Evolutionary conservation across 164 flowering plant genomes (phyloP), one percentile per base, ranked within the genome.

Genomic region (Sextonia rubra): DNA sequence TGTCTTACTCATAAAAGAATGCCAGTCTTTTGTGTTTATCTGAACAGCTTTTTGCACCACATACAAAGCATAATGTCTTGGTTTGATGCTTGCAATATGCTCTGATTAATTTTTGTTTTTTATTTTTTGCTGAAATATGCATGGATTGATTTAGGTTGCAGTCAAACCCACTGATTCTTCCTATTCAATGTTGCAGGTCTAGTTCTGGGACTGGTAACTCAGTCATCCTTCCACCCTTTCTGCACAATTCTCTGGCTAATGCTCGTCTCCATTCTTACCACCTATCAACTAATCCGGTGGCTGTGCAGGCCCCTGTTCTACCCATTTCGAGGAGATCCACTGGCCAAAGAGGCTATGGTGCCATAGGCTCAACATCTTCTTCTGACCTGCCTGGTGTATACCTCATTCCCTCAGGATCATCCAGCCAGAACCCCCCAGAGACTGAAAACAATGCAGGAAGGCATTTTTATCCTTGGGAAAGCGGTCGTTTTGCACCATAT

Each of bases 231-330:
- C 68, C 72, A 20, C 85, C 92, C 17, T 91, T 87, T 73, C 91
- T 89, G 47, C 92, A 90, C 78, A 87, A 80, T 74, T 86, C 91
- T 18, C 84, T 97, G 64, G 77, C 83, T 56, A 90, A 87, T 56
- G 90, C 88, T 61, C 80, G 92, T 65, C 87, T 89, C 44, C 95
- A 87, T 74, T 89, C 91, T 63, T 85, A 88, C 75, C 89, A 83
- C 76, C 92, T 77, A 65, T 29, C 23, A 22, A 17, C n/a, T 52
- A 52, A 17, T 52, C 15, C 58, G n/a, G n/a, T 20, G 4, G n/a
- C 58, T 20, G n/a, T 52, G 58, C 58, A 20, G 17, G 58, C n/a
- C 58, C 58, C 58, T 52, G 58, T 20, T 20, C n/a, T 52, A 17
- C 6, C 58, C 20, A 52, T 15, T 52, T 5, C 14, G n/a, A 52